A percentile compares a stretch with the other conserved stretches of the same genome.
Evolutionary conservation across 73 alveolate genomes (phyloP).

Genomic region (Paramecium tetraurelia): DNA sequence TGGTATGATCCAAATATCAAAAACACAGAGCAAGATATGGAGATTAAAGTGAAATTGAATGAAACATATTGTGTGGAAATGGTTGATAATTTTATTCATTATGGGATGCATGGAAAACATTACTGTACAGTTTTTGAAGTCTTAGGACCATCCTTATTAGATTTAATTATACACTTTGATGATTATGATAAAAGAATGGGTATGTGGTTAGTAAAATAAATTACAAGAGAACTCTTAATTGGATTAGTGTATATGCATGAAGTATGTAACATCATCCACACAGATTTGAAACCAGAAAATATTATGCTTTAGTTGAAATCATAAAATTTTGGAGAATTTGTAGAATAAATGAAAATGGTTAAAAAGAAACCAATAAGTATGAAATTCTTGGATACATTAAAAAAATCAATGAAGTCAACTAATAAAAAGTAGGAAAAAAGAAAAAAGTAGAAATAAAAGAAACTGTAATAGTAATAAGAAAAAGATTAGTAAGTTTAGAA

Average conservation of each 20-base stretch:
- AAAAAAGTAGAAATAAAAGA: slow-evolving; percentile 54
- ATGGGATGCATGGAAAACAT: slow-evolving; percentile 72
- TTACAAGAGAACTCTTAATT: slow-evolving; percentile 80
- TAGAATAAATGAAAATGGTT: slow-evolving; percentile 46
- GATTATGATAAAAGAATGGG: slow-evolving; percentile 74
- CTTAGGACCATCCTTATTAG: slow-evolving; percentile 78
- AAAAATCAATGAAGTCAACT: not conserved
- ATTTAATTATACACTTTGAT: slow-evolving; percentile 77
- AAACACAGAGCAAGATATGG: not conserved
- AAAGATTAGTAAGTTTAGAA: not conserved
- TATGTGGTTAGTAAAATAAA: slow-evolving; percentile 78
- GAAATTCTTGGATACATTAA: slow-evolving; percentile 28
- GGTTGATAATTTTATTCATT: slow-evolving; percentile 69
- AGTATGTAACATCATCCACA: slow-evolving; percentile 78
- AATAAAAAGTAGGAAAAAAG: slow-evolving; percentile 48
- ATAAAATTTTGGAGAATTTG: slow-evolving; percentile 33
- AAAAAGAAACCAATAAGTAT: slow-evolving; percentile 53
- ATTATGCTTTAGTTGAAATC: slow-evolving; percentile 60
- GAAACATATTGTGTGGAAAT: slow-evolving; percentile 65
- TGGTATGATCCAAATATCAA: not conserved
- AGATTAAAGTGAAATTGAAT: not conserved
- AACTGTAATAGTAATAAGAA: not conserved
- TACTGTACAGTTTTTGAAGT: slow-evolving; percentile 87
- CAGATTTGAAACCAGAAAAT: slow-evolving; percentile 94
- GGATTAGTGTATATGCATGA: slow-evolving; percentile 93